Percentiles rank a stretch among this genome's conserved stretches.
Conservation (phyloP, 768 basidiomycete species). For the Trametes cinnabarina region DNA sequence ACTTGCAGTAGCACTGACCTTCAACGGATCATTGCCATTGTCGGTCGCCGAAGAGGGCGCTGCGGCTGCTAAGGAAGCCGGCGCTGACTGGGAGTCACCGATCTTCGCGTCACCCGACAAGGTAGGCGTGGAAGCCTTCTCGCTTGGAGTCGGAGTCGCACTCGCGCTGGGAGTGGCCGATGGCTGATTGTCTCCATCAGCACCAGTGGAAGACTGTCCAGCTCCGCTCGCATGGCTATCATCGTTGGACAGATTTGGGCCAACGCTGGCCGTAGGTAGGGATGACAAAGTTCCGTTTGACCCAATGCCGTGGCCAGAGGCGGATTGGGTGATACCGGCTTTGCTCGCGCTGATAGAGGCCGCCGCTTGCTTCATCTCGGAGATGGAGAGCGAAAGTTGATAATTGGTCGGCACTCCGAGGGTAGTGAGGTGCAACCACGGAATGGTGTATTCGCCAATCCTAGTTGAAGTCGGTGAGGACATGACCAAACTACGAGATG, state of each 20-base stretch:
- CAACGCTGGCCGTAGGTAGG: neutral
- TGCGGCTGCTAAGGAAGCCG: neutral
- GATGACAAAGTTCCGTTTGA: neutral
- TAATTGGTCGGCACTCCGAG: conserved; percentile 53
- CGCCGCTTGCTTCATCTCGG: conserved; percentile 8
- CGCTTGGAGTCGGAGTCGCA: neutral
- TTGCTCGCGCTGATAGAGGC: conserved; percentile 12
- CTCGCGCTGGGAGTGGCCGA: neutral
- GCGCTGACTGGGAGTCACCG: neutral
- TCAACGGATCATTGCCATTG: neutral
- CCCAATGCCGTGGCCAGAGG: neutral
- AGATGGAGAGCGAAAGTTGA: conserved; percentile 14
- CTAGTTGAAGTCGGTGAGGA: conserved; percentile 25
- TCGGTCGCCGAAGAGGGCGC: neutral
- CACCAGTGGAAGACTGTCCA: neutral
- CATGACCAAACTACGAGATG: neutral
- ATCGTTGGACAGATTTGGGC: neutral
- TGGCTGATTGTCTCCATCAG: neutral
- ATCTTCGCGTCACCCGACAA: neutral
- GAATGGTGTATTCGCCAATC: conserved; percentile 55
- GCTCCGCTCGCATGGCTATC: neutral
- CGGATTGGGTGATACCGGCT: conserved; percentile 2
- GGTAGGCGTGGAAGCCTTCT: neutral
- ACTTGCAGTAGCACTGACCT: neutral
- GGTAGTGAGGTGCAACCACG: conserved; percentile 64